These are phyloP conservation scores for Xylaria sp. DNA, from an alignment of 2,329 filamentous ascomycete species.

Conservation along the genomic window DNA sequence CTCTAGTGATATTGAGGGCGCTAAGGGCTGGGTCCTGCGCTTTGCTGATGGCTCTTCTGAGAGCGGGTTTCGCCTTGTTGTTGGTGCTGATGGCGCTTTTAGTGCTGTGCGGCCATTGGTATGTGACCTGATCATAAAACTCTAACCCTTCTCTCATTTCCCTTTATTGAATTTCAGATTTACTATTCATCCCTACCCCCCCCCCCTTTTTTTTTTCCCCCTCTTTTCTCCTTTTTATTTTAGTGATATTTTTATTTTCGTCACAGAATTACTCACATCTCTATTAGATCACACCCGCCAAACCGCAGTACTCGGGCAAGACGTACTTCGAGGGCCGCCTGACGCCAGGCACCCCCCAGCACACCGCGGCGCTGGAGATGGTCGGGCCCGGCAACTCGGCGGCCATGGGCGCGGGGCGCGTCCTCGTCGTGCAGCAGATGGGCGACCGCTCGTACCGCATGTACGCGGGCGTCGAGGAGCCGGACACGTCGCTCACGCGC, in stretches of 20 bases:
- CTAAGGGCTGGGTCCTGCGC: conserved; percentile 10
- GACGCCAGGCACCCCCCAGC: conserved; percentile 19
- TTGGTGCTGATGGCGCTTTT: conserved; percentile 54
- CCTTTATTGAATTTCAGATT: neutral
- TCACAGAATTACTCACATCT: neutral
- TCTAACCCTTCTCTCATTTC: no score
- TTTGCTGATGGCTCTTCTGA: conserved; percentile 31
- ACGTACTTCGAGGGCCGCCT: conserved; percentile 29
- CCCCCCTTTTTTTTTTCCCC: neutral
- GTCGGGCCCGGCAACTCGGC: conserved; percentile 16
- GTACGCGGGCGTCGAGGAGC: conserved; percentile 25
- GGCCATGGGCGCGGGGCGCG: conserved; percentile 10
- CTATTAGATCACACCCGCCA: conserved; percentile 28
- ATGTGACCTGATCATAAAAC: no score
- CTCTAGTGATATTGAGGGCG: neutral
- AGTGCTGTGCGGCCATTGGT: conserved; percentile 47
- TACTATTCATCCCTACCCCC: no score
- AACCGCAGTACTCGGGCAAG: conserved; percentile 33
- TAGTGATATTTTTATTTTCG: no score
- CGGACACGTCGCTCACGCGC: conserved; percentile 7
- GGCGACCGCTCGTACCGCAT: conserved; percentile 30
- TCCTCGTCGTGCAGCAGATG: conserved; percentile 27
- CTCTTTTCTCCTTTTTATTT: neutral
- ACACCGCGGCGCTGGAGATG: conserved; percentile 22
- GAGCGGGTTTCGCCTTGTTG: conserved; percentile 47